phyloP scores from a whole-genome alignment of 805 yeast genomes.

The Candida gorgasii region DNA sequence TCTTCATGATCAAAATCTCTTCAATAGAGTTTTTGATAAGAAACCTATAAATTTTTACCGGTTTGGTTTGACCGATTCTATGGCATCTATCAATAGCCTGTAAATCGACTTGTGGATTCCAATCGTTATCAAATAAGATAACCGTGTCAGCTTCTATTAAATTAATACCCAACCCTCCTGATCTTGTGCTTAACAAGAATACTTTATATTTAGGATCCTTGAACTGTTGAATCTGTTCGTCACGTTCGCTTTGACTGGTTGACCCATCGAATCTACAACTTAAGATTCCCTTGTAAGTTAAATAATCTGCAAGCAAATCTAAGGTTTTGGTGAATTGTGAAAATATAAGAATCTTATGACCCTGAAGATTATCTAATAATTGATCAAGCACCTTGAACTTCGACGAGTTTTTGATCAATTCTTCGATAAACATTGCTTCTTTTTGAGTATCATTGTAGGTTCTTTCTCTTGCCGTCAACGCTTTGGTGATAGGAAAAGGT shows the following conservation, averaged over 20 bases:
- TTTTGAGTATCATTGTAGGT: slow-evolving; percentile 17
- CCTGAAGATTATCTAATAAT: slow-evolving; percentile 48
- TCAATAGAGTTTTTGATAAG: slow-evolving; percentile 80
- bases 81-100: slow-evolving; percentile 97
- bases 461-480: slow-evolving; percentile 13
- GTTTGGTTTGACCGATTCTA: slow-evolving; percentile 85
- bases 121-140: slow-evolving; percentile 85
- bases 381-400: slow-evolving; percentile 72
- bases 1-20: slow-evolving; percentile 74
- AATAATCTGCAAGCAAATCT: slow-evolving; percentile 80
- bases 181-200: slow-evolving; percentile 83
- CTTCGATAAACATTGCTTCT: slow-evolving; percentile 30
- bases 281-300: slow-evolving; percentile 46
- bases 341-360: slow-evolving; percentile 78
- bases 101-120: slow-evolving; percentile 96
- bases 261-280: slow-evolving; percentile 77
- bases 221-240: slow-evolving; percentile 60
- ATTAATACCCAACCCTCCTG: slow-evolving; percentile 94
- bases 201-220: slow-evolving; percentile 34
- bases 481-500: slow-evolving; percentile 58
- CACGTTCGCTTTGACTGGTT: slow-evolving; percentile 64
- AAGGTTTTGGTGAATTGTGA: slow-evolving; percentile 83
- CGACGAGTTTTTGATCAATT: slow-evolving; percentile 57
- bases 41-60: slow-evolving; percentile 79
- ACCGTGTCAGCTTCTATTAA: slow-evolving; percentile 88